These are phyloP conservation scores for Prunella vulgaris DNA, from an alignment of 257 asterid species.

Conservation along the genomic window DNA sequence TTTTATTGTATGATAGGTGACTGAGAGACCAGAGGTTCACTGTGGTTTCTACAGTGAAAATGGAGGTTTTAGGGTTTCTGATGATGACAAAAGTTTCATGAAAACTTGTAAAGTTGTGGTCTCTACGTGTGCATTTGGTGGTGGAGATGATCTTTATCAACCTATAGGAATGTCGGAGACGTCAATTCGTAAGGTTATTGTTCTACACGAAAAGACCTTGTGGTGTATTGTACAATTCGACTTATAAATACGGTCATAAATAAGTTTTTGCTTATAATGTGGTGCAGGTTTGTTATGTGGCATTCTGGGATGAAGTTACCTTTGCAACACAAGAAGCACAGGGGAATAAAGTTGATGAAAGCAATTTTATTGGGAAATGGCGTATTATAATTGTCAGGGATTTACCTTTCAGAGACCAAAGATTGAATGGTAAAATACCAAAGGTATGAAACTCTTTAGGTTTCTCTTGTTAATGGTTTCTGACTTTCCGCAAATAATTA, in stretches of 20 bases:
- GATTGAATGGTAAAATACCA: constrained; percentile 96
- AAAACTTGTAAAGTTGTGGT: constrained; percentile 76
- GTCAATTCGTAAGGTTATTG: constrained; percentile 37
- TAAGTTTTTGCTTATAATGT: constrained; percentile 17
- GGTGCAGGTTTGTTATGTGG: constrained; percentile 87
- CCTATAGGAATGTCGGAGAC: constrained; percentile 66
- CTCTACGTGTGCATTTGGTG: constrained; percentile 99
- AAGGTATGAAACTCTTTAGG: constrained; percentile 55
- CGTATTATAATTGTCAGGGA: constrained; percentile 70
- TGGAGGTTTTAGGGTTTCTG: constrained; percentile 87
- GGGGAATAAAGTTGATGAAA: constrained; percentile 60
- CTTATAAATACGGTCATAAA: constrained; percentile 23
- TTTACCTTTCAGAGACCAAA: constrained; percentile 43
- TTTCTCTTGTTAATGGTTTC: constrained; percentile 1
- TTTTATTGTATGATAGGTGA: constrained; percentile 45
- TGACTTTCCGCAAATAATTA: constrained; percentile 2
- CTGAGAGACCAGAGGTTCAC: constrained; percentile 47
- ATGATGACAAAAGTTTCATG: constrained; percentile 73
- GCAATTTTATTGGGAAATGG: constrained; percentile 80
- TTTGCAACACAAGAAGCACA: constrained; percentile 72
- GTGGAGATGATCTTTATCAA: constrained; percentile 98
- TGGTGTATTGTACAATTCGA: constrained; percentile 16
- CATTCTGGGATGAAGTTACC: constrained; percentile 95
- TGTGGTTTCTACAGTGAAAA: constrained; percentile 77
- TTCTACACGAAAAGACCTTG: background rate